Evolutionary conservation across 345 rosid species (phyloP).

Genomic region (Lagerstroemia speciosa): DNA sequence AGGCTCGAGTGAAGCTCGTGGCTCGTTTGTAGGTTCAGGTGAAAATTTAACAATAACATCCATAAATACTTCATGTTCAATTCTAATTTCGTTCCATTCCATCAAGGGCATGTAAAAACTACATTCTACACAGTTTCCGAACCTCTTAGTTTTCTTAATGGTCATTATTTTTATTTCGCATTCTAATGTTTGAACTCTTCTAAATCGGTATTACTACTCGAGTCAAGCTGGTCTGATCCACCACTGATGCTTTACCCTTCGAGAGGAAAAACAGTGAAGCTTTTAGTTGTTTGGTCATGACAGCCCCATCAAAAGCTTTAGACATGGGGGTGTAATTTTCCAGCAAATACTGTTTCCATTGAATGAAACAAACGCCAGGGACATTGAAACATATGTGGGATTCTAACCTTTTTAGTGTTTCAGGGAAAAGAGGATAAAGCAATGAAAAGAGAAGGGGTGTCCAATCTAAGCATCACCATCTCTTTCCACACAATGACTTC

Average conservation of each 20-base stretch:
- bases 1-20: too few relatives aligned
- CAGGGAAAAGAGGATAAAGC: not conserved
- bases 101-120: too few relatives aligned
- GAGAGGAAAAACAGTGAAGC: not conserved
- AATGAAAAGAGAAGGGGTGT: constrained; percentile 5
- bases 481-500: constrained; percentile 9
- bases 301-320: not conserved
- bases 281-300: not conserved
- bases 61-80: too few relatives aligned
- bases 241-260: not conserved
- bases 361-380: not conserved
- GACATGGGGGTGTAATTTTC: not conserved
- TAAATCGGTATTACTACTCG: not conserved
- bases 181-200: not conserved
- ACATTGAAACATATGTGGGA: constrained; percentile 3
- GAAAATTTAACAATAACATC: too few relatives aligned
- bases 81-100: too few relatives aligned
- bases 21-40: too few relatives aligned
- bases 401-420: constrained; percentile 6
- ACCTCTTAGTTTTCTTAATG: too few relatives aligned
- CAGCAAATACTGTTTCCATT: constrained; percentile 1
- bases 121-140: too few relatives aligned
- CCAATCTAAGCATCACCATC: constrained; percentile 11
- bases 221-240: not conserved
- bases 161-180: too few relatives aligned